A percentile compares a stretch with the other conserved stretches of the same genome.
These are phyloP conservation scores for Yamadazyma buinensis DNA, from an alignment of 1,139 yeast species.

Conservation along the genomic window DNA sequence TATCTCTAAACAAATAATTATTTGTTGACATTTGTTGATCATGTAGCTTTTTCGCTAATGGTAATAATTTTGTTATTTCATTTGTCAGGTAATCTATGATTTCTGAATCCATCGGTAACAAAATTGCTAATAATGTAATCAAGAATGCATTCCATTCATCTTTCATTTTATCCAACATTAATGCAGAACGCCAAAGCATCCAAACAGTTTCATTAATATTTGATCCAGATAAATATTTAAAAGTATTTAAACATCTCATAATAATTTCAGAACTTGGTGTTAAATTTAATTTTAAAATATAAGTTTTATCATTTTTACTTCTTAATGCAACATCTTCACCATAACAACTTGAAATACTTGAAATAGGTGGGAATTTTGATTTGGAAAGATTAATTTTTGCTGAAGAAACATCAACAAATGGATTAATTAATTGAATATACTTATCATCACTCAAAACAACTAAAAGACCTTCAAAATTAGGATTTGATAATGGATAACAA, in stretches of 20 bases:
- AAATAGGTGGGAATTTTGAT: constrained; percentile 15
- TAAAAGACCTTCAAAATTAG: constrained; percentile 39
- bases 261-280: constrained; percentile 47
- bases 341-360: constrained; percentile 23
- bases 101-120: constrained; percentile 38
- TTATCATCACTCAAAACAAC: constrained; percentile 31
- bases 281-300: constrained; percentile 34
- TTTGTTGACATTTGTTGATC: constrained; percentile 18
- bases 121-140: constrained; percentile 45
- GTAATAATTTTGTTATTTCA: constrained; percentile 35
- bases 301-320: constrained; percentile 21
- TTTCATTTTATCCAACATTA: constrained; percentile 34
- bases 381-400: constrained; percentile 20
- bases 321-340: constrained; percentile 27
- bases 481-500: constrained; percentile 35
- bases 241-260: constrained; percentile 40
- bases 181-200: constrained; percentile 63
- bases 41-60: constrained; percentile 34
- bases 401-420: constrained; percentile 58
- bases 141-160: constrained; percentile 66
- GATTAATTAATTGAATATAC: constrained; percentile 51
- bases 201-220: constrained; percentile 54
- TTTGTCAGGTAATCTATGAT: constrained; percentile 19
- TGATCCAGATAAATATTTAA: constrained; percentile 56
- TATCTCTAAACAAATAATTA: constrained; percentile 41